phyloP scores from a whole-genome alignment of 2,329 filamentous ascomycete species.

The Akanthomyces uredinophilus region DNA sequence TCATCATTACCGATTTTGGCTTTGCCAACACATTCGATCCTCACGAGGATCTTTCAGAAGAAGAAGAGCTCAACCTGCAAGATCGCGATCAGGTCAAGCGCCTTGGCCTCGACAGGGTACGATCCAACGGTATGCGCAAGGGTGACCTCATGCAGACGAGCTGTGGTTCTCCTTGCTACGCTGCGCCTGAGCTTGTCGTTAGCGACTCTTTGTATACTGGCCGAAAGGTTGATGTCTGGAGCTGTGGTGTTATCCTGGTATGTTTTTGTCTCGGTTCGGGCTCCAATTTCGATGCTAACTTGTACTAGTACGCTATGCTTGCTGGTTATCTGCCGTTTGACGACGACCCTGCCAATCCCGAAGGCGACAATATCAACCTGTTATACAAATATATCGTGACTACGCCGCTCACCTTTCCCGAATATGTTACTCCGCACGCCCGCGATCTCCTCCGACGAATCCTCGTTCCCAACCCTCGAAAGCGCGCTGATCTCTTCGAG shows the following conservation, averaged over 20 bases:
- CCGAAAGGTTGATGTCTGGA: conserved; percentile 98
- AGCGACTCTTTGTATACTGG: conserved; percentile 97
- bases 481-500: conserved; percentile 93
- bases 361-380: conserved; percentile 98
- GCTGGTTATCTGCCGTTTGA: conserved; percentile 97
- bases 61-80: conserved; percentile 80
- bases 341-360: conserved; percentile 94
- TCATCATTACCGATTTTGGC: conserved; percentile 99
- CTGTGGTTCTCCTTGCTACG: conserved; percentile 96
- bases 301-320: conserved; percentile 85
- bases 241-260: conserved; percentile 96
- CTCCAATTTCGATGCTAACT: conserved; percentile 4
- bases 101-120: conserved; percentile 75
- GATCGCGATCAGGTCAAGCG: conserved; percentile 87
- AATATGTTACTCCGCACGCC: conserved; percentile 97
- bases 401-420: conserved; percentile 92
- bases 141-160: conserved; percentile 99
- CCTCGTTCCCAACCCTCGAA: conserved; percentile 88
- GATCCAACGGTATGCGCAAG: conserved; percentile 68
- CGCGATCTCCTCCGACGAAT: conserved; percentile 89
- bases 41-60: conserved; percentile 78
- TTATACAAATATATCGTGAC: conserved; percentile 99
- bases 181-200: conserved; percentile 92
- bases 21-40: conserved; percentile 98
- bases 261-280: conserved; percentile 32